These are phyloP conservation scores for Verticillium dahliae DNA, from an alignment of 2,329 filamentous ascomycete species.

Conservation along the genomic window DNA sequence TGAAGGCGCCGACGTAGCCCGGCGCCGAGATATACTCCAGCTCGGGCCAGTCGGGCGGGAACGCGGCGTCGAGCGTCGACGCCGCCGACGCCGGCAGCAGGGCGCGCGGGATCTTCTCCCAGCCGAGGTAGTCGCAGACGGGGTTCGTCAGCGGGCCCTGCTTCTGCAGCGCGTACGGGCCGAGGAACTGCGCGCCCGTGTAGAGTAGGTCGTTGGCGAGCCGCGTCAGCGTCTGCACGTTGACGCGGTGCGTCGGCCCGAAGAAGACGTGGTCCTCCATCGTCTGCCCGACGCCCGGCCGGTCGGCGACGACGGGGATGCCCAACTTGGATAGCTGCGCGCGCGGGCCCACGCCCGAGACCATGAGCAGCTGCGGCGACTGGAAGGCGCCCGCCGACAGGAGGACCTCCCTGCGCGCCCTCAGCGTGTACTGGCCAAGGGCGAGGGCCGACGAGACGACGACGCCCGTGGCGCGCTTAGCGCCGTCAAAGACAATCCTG, in stretches of 20 bases:
- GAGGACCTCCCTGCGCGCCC: constrained; percentile 57
- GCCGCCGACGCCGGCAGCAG: not conserved
- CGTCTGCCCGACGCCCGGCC: constrained; percentile 72
- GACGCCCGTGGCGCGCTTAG: constrained; percentile 33
- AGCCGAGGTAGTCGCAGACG: constrained; percentile 14
- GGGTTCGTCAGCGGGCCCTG: constrained; percentile 14
- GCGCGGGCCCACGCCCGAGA: constrained; percentile 43
- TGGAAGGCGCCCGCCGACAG: constrained; percentile 76
- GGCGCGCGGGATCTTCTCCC: constrained; percentile 12
- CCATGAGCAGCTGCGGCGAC: constrained; percentile 61
- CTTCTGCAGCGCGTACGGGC: constrained; percentile 1
- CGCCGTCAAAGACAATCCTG: constrained; percentile 33
- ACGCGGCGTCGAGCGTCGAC: constrained; percentile 1
- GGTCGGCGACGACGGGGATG: constrained; percentile 39
- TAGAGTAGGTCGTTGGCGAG: constrained; percentile 7
- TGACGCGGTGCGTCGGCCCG: constrained; percentile 9
- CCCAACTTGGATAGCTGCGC: constrained; percentile 26
- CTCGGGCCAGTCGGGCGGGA: constrained; percentile 27
- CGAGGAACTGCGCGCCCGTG: constrained; percentile 1
- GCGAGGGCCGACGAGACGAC: constrained; percentile 16
- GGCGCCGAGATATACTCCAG: constrained; percentile 19
- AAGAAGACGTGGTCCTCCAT: constrained; percentile 48
- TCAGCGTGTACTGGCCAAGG: constrained; percentile 8
- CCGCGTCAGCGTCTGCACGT: constrained; percentile 11
- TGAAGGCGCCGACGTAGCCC: constrained; percentile 12